phyloP scores from a whole-genome alignment of 2,329 filamentous ascomycete species.

The Verticillium klebahnii region DNA sequence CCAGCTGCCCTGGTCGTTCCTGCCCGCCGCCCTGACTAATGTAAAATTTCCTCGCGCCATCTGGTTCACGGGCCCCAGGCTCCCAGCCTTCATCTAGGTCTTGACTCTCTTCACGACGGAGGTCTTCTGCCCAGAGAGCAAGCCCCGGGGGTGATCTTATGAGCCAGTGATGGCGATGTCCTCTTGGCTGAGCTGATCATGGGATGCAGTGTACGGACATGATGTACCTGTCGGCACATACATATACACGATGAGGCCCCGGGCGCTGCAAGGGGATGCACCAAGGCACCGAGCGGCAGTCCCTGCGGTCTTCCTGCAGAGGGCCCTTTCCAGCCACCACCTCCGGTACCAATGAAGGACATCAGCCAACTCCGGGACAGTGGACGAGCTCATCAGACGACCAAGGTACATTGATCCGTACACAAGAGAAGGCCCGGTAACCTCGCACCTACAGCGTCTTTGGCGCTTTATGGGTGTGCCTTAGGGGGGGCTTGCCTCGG shows the following conservation, averaged over 20 bases:
- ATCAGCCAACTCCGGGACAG: not conserved
- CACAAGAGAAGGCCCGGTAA: not conserved
- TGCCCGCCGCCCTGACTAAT: constrained; percentile 13
- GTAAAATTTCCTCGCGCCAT: constrained; percentile 8
- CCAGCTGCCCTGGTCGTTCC: constrained; percentile 1
- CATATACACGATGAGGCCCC: not conserved
- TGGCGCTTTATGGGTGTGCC: not conserved
- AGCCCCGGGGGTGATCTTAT: not conserved
- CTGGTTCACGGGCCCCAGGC: not conserved
- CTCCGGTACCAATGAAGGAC: not conserved
- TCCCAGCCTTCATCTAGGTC: no score
- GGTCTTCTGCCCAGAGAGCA: no score
- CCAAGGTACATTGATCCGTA: not conserved
- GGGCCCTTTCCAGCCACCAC: not conserved
- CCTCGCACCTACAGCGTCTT: not conserved
- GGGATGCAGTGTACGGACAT: not conserved
- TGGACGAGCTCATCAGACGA: not conserved
- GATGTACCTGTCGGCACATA: not conserved
- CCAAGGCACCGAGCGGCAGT: not conserved
- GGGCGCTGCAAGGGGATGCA: not conserved
- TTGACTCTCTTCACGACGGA: no score
- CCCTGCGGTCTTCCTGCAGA: not conserved
- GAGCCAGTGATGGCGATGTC: not conserved
- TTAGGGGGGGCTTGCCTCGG: not conserved
- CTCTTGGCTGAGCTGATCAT: not conserved